These are phyloP conservation scores for thale cress (Arabidopsis thaliana) DNA, from an alignment of 345 rosid genomes.

Conservation along the genomic window TAIR10.1 NC_003075.7:13400001-13400500, in stretches of 20 bases:
- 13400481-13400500: not conserved
- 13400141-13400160: not conserved
- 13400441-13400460: not conserved
- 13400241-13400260: constrained; percentile 29
- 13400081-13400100: too few species aligned
- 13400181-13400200: not conserved
- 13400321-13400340: constrained; percentile 40
- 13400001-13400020: too few species aligned
- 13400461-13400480: not conserved
- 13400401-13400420: constrained; percentile 10
- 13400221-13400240: constrained; percentile 46
- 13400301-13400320: constrained; percentile 44
- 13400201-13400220: constrained; percentile 32
- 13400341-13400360: constrained; percentile 37
- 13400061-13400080: too few species aligned
- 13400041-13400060: too few species aligned
- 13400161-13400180: constrained; percentile 22
- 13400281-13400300: constrained; percentile 43
- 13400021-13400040: too few species aligned
- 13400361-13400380: constrained; percentile 33
- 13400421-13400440: not conserved
- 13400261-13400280: constrained; percentile 39
- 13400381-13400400: constrained; percentile 30
- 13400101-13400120: not conserved
- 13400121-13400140: not conserved